Conservation (phyloP, 306 rosid species). For the Acacia crassicarpa region DNA sequence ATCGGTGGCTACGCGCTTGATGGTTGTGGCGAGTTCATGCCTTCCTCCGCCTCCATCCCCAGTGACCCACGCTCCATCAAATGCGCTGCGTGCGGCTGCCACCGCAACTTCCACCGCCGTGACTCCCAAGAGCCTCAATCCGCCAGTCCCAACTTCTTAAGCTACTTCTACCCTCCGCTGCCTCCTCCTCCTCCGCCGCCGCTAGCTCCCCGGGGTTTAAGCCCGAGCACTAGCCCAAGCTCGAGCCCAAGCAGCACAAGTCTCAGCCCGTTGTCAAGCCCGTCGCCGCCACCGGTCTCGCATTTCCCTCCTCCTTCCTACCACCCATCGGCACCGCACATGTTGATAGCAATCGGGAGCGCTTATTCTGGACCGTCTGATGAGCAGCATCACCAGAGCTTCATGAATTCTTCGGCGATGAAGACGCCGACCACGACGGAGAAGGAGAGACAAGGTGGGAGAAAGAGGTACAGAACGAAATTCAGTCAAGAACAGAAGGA, state of each 20-base stretch:
- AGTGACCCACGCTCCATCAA: constrained; percentile 72
- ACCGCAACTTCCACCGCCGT: constrained; percentile 97
- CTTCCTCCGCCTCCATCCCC: constrained; percentile 43
- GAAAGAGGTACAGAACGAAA: constrained; percentile 74
- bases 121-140: constrained; percentile 35
- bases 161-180: constrained; percentile 26
- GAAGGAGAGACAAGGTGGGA: constrained; percentile 29
- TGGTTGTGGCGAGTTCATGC: constrained; percentile 93
- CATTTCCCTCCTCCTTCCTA: constrained; percentile 67
- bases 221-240: constrained; percentile 53
- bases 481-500: constrained; percentile 87
- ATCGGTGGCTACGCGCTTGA: constrained; percentile 87
- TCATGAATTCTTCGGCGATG: constrained; percentile 25
- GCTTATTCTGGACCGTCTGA: constrained; percentile 42
- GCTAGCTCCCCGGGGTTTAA: constrained; percentile 40
- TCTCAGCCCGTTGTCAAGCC: constrained; percentile 61
- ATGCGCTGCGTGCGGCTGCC: constrained; percentile 95
- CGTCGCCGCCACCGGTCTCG: constrained; percentile 75
- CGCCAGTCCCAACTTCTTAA: constrained; percentile 26
- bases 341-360: constrained; percentile 60
- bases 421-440: background rate
- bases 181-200: constrained; percentile 34
- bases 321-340: constrained; percentile 61
- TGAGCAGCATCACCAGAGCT: constrained; percentile 25
- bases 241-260: constrained; percentile 26